phyloP scores from a whole-genome alignment of 805 yeast genomes.

The Candida cerambycidarum region DNA sequence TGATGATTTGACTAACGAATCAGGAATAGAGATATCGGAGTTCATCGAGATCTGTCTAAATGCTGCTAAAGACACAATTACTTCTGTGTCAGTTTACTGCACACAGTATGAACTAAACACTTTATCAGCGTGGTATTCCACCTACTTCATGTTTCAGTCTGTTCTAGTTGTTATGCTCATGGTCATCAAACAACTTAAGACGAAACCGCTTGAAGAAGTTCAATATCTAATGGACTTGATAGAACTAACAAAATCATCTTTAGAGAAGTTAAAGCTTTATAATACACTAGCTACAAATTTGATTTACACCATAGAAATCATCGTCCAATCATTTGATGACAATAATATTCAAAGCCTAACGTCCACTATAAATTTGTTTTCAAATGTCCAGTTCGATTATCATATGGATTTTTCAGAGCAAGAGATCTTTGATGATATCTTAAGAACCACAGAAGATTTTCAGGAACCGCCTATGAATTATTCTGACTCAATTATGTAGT shows the following conservation, averaged over 20 bases:
- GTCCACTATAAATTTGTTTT: not conserved
- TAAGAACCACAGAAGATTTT: too few species aligned
- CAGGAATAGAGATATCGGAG: constrained; percentile 2
- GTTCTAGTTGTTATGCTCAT: constrained; percentile 49
- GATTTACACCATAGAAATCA: not conserved
- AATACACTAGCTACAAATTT: not conserved
- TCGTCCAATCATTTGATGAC: not conserved
- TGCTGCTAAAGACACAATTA: constrained; percentile 53
- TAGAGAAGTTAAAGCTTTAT: not conserved
- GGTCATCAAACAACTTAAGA: not conserved
- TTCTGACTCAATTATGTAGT: too few species aligned
- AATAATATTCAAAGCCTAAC: too few species aligned
- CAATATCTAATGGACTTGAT: not conserved
- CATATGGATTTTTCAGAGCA: not conserved
- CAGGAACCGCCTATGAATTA: too few species aligned
- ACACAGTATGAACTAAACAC: constrained; percentile 35
- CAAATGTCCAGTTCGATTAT: not conserved
- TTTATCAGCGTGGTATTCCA: constrained; percentile 61
- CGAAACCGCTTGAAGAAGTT: not conserved
- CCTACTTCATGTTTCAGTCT: constrained; percentile 64
- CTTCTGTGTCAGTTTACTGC: constrained; percentile 45
- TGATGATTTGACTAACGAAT: not conserved
- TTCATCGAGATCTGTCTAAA: constrained; percentile 13
- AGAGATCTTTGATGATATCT: not conserved
- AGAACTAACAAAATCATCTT: not conserved